A percentile compares a stretch with the other conserved stretches of the same genome.
phyloP scores from a whole-genome alignment of 345 rosid species.

The Eucalyptus erythrocorys region DNA sequence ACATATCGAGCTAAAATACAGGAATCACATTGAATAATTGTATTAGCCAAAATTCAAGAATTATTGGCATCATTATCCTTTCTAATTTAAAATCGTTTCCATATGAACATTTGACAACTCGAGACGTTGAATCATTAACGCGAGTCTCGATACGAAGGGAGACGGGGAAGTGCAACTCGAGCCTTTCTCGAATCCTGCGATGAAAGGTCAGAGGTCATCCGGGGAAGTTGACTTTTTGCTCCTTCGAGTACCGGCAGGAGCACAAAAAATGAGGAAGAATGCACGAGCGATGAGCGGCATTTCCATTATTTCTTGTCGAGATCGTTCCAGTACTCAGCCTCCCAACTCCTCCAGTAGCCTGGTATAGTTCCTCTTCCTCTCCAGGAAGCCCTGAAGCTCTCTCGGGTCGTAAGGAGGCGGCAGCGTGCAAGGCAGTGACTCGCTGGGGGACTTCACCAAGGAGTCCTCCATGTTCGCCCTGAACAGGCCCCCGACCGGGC shows the following conservation, averaged over 20 bases:
- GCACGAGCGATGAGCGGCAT: not conserved
- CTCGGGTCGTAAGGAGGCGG: conserved; percentile 20
- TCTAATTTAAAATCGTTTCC: not conserved
- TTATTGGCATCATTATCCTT: not conserved
- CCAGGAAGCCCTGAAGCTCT: conserved; percentile 4
- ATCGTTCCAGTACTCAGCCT: not conserved
- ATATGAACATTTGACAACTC: not conserved
- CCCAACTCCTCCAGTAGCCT: not conserved
- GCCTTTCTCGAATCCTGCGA: not conserved
- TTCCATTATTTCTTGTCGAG: not conserved
- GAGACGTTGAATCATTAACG: not conserved
- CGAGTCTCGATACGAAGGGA: not conserved
- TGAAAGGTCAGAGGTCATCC: not conserved
- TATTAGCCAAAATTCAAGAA: not conserved
- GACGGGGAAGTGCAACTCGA: not conserved
- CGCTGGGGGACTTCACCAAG: conserved; percentile 19
- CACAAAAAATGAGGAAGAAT: not conserved
- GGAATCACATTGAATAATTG: no score
- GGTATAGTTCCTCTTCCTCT: conserved; percentile 8
- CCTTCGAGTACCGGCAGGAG: not conserved
- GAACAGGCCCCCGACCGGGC: conserved; percentile 2
- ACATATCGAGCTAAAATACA: no score
- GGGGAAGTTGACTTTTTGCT: not conserved
- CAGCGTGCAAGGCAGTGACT: conserved; percentile 20
- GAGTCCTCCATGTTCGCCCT: conserved; percentile 26